Conservation (phyloP, 306 rosid genomes). For the Gillenia trifoliata region DNA sequence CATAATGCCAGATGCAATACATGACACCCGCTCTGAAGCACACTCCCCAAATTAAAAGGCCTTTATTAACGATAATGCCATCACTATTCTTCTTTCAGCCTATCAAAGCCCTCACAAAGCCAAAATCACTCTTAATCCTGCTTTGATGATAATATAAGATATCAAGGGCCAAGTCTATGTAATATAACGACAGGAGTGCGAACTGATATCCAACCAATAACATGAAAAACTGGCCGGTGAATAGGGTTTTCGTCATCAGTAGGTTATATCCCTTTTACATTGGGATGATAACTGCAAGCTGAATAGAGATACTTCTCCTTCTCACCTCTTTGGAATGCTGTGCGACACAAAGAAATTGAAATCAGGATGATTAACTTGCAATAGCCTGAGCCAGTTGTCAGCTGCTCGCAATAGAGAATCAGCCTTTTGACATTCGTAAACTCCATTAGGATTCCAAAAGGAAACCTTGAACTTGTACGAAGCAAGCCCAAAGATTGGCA, state of each 20-base stretch:
- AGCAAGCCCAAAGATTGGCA: constrained; percentile 82
- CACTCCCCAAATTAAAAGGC: constrained; percentile 6
- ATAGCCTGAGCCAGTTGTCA: constrained; percentile 61
- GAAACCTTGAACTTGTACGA: constrained; percentile 65
- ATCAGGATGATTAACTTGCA: constrained; percentile 71
- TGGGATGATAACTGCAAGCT: constrained; percentile 12
- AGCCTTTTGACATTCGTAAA: constrained; percentile 51
- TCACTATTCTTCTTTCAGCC: constrained; percentile 12
- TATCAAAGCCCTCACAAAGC: constrained; percentile 7
- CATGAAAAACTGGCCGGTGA: constrained; percentile 18
- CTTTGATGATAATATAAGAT: constrained; percentile 9
- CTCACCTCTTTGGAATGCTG: constrained; percentile 46
- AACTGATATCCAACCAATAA: constrained; percentile 15
- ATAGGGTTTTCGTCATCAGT: constrained; percentile 1
- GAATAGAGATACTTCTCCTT: constrained; percentile 2
- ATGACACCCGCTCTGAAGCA: constrained; percentile 7
- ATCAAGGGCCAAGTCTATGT: constrained; percentile 9
- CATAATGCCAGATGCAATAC: constrained; percentile 10
- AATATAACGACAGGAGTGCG: constrained; percentile 7
- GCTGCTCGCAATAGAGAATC: constrained; percentile 63
- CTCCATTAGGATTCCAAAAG: constrained; percentile 66
- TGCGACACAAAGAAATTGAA: constrained; percentile 61
- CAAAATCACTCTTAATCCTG: constrained; percentile 3
- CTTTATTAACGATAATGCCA: constrained; percentile 13
- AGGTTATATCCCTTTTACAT: constrained; percentile 7